Base-by-base conservation (phyloP, 2,329 filamentous ascomycete genomes). In the Knufia fluminis region DNA sequence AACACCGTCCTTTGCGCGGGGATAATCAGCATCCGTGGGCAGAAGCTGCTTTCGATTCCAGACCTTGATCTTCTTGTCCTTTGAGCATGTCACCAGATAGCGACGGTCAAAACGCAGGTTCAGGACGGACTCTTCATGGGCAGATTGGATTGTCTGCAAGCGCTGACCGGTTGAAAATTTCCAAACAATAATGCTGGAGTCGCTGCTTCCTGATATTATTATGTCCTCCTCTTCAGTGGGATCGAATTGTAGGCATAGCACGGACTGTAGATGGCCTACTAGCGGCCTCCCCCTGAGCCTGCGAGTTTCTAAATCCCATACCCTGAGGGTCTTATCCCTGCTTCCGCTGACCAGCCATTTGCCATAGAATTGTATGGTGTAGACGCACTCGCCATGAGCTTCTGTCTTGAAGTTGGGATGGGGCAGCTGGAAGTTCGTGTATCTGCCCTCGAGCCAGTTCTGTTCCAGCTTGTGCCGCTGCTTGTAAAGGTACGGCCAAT, bases 41-140 rank as follows among this genome's bases (percentile, higher is more conserved):
- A 64, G 70, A n/a, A 95, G 70, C 16, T 80, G 73, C 16, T 72
- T 76, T 3, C 92, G 82, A 64, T 91, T 97, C 78, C 94, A 98
- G 16, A 98, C 82, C 66, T 96, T 96, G 73, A 98, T 95, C 0
- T 85, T 85, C 66, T 90, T 94, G 66, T 98, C 92, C 65, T 98
- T 98, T 43, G 91, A 97, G 61, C 92, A 97, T 0, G 92, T 98
- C 10, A 97, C 88, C 3, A 98, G 75, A 54, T 94, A 94, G 7
- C 87, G 80, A 57, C 87, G 83, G 62, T 97, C 90, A 58, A 97
- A 98, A 53, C 86, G 80, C 50, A 98, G 80, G 61, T 97, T 97
- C 14, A 98, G 72, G 0, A 98, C 90, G 0, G 91, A 95, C 66
- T 98, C 92, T 24, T 75, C 72, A 64, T 98, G 92, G 0, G 91